phyloP scores from a whole-genome alignment of 352 stramenopile species.

The Aphanomyces invadans region DNA sequence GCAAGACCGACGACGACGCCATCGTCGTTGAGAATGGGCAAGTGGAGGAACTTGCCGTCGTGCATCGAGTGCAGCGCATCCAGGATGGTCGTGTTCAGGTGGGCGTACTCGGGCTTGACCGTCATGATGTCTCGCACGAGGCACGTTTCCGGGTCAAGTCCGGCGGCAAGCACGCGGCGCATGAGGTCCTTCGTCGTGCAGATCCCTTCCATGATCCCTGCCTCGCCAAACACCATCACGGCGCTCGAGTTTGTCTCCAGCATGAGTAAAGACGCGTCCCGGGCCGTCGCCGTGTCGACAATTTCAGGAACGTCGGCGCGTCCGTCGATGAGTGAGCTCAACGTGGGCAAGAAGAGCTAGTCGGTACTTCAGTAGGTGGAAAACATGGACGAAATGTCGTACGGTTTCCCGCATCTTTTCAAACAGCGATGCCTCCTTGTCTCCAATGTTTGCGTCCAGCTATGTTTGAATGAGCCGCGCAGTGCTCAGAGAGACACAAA shows the following conservation, averaged over 20 bases:
- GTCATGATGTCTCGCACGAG: slow-evolving; percentile 92
- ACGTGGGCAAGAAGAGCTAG: slow-evolving; percentile 76
- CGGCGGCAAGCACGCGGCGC: slow-evolving; percentile 88
- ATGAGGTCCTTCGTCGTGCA: slow-evolving; percentile 98
- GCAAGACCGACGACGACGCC: slow-evolving; percentile 90
- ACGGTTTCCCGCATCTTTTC: slow-evolving; percentile 79
- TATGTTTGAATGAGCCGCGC: slow-evolving; percentile 21
- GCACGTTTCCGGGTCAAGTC: slow-evolving; percentile 74
- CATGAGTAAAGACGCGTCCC: slow-evolving; percentile 73
- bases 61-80: slow-evolving; percentile 97
- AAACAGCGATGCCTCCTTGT: slow-evolving; percentile 59
- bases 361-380: not conserved
- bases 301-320: slow-evolving; percentile 52
- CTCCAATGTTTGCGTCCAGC: slow-evolving; percentile 53
- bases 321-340: slow-evolving; percentile 68
- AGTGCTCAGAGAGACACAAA: too few species aligned
- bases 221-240: slow-evolving; percentile 87
- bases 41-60: slow-evolving; percentile 93
- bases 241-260: slow-evolving; percentile 70
- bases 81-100: slow-evolving; percentile 89
- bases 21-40: slow-evolving; percentile 90
- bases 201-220: slow-evolving; percentile 87
- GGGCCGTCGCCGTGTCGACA: slow-evolving; percentile 38
- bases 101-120: slow-evolving; percentile 87
- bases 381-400: not conserved